Evolutionary conservation across 108 stramenopile genomes (phyloP), one percentile per base, ranked within the genome.

Genomic region (Discostella stelligeroides): DNA sequence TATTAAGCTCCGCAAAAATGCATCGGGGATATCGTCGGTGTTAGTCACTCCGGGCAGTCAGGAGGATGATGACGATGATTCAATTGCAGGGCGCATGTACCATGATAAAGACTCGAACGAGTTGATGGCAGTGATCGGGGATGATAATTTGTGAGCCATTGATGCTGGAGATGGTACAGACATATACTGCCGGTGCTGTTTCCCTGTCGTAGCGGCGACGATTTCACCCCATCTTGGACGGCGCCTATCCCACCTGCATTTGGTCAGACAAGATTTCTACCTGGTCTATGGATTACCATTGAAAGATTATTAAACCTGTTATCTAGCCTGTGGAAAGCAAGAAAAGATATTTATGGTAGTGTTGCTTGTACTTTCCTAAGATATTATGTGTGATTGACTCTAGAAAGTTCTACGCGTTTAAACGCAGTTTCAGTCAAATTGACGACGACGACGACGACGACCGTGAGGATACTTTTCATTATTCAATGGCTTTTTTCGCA

Each of bases 1-100:
- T 12, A 66, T 13, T 25, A 75, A 75, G 66, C 30, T 37, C 20
- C 38, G 17, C 42, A 18, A 40, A 28, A 54, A 55, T 9, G 17
- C 70, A n/a, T 0, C 23, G 24, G 50, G 21, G 50, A 21, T 2
- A 21, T 7, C n/a, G 45, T 49, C 53, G 53, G 11, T 1, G 7
- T 17, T 5, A 17, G 55, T 6, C n/a, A 37, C 55, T 5, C 53
- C 53, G 25, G 8, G 23, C 4, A 27, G 53, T 13, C 6, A 7
- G 40, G 75, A 76, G 1, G 75, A 76, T 48, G 75, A 76, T 1
- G 75, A 76, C 62, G n/a, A n/a, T n/a, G n/a, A n/a, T n/a, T 76
- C 75, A 13, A 76, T 76, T 28, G 24, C 69, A 21, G 75, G 75
- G n/a, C 63, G 60, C 24, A 58, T 76, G 70, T 71, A 62, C 47